Evolutionary conservation across 78 protist species (phyloP).

Genomic region (slime mould (Dictyostelium discoideum)): DNA sequence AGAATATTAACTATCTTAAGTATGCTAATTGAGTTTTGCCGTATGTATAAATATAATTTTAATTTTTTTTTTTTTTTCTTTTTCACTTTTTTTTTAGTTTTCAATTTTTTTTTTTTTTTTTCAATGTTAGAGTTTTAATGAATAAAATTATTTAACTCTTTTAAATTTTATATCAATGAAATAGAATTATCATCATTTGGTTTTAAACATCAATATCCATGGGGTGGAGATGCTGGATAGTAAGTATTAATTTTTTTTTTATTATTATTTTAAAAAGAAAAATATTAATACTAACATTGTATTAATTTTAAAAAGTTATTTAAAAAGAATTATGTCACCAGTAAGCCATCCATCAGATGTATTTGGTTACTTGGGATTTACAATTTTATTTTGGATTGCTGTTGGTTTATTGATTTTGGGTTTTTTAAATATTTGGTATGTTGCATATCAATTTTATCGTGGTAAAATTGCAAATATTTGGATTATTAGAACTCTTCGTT

Average conservation of each 20-base stretch:
- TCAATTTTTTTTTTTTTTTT: too few species aligned
- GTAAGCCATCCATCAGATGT: slow-evolving; percentile 60
- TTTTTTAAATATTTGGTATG: slow-evolving; percentile 52
- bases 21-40: slow-evolving; percentile 38
- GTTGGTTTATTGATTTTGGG: slow-evolving; percentile 27
- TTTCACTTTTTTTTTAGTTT: too few species aligned
- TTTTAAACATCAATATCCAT: slow-evolving; percentile 50
- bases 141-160: background rate
- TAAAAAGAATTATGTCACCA: slow-evolving; percentile 54
- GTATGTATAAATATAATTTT: background rate
- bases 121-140: too few species aligned
- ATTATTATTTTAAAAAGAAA: too few species aligned
- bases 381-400: slow-evolving; percentile 32
- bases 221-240: slow-evolving; percentile 75
- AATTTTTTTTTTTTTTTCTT: too few species aligned
- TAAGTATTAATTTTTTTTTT: too few species aligned
- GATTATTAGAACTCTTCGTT: slow-evolving; percentile 59
- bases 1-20: slow-evolving; percentile 27
- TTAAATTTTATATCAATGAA: background rate
- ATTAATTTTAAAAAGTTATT: background rate
- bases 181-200: slow-evolving; percentile 68
- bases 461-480: slow-evolving; percentile 63
- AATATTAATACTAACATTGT: too few species aligned
- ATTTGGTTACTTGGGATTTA: slow-evolving; percentile 17
- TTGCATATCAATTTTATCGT: slow-evolving; percentile 59